Conservation (phyloP, 1,284 basidiomycete genomes). For the Leccinum fallax region DNA sequence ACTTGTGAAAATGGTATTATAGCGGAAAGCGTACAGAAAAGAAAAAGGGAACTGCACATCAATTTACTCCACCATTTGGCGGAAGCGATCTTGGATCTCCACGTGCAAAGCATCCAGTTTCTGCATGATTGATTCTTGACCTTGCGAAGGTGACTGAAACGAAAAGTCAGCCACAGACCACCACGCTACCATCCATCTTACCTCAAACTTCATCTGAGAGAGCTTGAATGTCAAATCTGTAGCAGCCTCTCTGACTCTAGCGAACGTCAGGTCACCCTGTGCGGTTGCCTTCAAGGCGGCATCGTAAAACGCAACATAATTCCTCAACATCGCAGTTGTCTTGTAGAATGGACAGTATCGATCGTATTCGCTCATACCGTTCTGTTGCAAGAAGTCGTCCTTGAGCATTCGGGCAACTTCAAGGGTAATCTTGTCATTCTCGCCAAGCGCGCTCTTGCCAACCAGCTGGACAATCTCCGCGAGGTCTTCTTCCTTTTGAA, state of each 20-base stretch:
- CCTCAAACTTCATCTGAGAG: constrained; percentile 99
- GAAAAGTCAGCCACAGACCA: constrained; percentile 22
- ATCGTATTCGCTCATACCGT: constrained; percentile 98
- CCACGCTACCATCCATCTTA: constrained; percentile 35
- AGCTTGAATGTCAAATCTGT: constrained; percentile 93
- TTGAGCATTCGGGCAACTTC: constrained; percentile 98
- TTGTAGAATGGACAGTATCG: constrained; percentile 99
- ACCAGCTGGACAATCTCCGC: constrained; percentile 99
- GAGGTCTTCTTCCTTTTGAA: constrained; percentile 98
- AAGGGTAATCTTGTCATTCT: constrained; percentile 97
- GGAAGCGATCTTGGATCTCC: constrained; percentile 90
- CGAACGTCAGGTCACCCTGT: constrained; percentile 88
- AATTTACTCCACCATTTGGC: constrained; percentile 77
- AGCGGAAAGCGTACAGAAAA: constrained; percentile 24
- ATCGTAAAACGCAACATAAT: constrained; percentile 96
- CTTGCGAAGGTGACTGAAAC: constrained; percentile 79
- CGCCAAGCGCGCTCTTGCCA: constrained; percentile 96
- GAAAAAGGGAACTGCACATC: constrained; percentile 4
- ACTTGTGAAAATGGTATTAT: constrained; percentile 22
- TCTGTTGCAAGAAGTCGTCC: constrained; percentile 98
- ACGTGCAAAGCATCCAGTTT: constrained; percentile 78
- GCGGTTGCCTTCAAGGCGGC: constrained; percentile 84
- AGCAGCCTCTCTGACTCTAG: constrained; percentile 87
- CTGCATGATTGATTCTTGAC: constrained; percentile 76
- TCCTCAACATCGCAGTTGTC: constrained; percentile 94